A percentile compares a stretch with the other conserved stretches of the same genome.
Evolutionary conservation across 164 flowering plant species (phyloP).

Genomic region (Malania oleifera): DNA sequence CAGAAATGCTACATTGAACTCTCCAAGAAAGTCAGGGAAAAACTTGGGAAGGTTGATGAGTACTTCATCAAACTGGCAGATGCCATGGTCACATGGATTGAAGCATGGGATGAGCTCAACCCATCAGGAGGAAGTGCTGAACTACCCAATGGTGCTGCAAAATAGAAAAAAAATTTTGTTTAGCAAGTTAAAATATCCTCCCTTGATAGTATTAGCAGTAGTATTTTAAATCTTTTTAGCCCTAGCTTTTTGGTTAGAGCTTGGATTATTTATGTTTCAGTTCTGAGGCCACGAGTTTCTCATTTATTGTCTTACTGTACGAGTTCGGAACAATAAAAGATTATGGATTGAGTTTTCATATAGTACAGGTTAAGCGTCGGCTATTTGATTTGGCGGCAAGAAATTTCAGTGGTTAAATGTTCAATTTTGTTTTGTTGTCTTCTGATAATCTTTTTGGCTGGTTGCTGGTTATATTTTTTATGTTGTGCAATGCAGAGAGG

Average conservation of each 20-base stretch:
- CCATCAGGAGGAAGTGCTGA: conserved; percentile 30
- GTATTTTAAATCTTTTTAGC: not conserved
- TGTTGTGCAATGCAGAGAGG: too few species aligned
- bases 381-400: too few species aligned
- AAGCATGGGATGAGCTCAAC: conserved; percentile 81
- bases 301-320: not conserved
- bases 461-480: too few species aligned
- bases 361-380: too few species aligned
- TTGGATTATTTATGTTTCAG: conserved; percentile 9
- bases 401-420: too few species aligned
- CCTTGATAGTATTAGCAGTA: not conserved
- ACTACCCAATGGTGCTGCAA: conserved; percentile 25
- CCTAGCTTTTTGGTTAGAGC: not conserved
- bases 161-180: conserved; percentile 5
- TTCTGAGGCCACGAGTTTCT: not conserved
- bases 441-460: too few species aligned
- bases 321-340: conserved; percentile 12
- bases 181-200: not conserved
- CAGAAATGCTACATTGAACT: conserved; percentile 67
- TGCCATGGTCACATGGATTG: conserved; percentile 80
- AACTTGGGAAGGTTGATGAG: conserved; percentile 60
- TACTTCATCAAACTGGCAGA: conserved; percentile 68
- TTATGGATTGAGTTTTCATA: not conserved
- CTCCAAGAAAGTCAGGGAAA: conserved; percentile 58
- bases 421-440: too few species aligned